Conservation (phyloP, 177 flowering plant genomes). For the Tripterygium wilfordii region DNA sequence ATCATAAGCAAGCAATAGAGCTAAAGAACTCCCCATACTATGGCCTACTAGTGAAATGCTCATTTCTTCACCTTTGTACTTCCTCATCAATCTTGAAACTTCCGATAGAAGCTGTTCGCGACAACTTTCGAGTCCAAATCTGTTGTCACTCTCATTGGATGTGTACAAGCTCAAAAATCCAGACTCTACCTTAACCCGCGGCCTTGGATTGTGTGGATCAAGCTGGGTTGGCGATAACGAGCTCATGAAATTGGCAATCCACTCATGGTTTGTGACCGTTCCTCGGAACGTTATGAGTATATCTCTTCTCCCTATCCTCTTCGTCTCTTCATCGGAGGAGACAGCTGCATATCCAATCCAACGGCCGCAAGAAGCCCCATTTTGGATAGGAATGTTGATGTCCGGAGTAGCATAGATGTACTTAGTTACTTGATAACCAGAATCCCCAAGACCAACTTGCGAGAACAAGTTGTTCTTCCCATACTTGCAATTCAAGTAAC, state of each 20-base stretch:
- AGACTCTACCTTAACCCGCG: slow-evolving; percentile 52
- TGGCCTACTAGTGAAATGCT: slow-evolving; percentile 75
- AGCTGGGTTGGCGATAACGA: slow-evolving; percentile 41
- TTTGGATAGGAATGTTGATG: slow-evolving; percentile 41
- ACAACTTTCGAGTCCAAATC: slow-evolving; percentile 44
- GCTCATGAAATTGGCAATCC: slow-evolving; percentile 54
- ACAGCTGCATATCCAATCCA: slow-evolving; percentile 84
- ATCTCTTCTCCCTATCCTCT: slow-evolving; percentile 62
- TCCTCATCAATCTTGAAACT: slow-evolving; percentile 31
- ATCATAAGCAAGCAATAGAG: slow-evolving; percentile 66
- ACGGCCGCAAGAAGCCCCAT: slow-evolving; percentile 29
- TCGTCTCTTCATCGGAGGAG: slow-evolving; percentile 42
- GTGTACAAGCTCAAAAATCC: slow-evolving; percentile 60
- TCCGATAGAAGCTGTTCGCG: slow-evolving; percentile 62
- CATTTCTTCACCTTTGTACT: slow-evolving; percentile 51
- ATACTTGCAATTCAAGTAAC: slow-evolving; percentile 64
- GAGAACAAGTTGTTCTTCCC: slow-evolving; percentile 42
- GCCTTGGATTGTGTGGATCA: slow-evolving; percentile 42
- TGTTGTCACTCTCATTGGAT: slow-evolving; percentile 31
- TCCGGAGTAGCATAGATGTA: slow-evolving; percentile 76
- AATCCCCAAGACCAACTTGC: slow-evolving; percentile 39
- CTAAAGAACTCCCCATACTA: slow-evolving; percentile 85
- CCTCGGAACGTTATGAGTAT: slow-evolving; percentile 61
- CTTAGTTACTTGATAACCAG: slow-evolving; percentile 60
- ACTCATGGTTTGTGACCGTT: slow-evolving; percentile 59